Percentiles rank a stretch among this genome's conserved stretches.
Evolutionary conservation across 305 asterid species (phyloP).

Genomic region (Salvia sclarea): DNA sequence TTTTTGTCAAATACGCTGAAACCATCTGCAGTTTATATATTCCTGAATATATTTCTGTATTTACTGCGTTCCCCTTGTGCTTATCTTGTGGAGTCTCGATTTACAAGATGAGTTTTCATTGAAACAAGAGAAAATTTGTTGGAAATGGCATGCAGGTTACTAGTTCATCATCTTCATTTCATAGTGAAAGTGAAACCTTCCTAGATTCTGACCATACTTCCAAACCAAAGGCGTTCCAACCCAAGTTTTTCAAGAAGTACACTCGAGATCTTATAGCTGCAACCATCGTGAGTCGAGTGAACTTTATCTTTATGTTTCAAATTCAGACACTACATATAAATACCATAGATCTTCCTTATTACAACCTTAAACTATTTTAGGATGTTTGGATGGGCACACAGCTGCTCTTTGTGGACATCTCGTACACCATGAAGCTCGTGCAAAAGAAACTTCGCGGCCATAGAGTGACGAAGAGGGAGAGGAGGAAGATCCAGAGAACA

Average conservation of each 20-base stretch:
- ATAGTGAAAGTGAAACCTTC: conserved; percentile 25
- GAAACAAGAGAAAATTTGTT: background rate
- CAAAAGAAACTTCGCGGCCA: conserved; percentile 51
- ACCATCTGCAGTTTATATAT: background rate
- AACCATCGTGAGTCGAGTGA: conserved; percentile 48
- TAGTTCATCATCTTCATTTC: conserved; percentile 37
- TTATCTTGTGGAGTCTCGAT: background rate
- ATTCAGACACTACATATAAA: background rate
- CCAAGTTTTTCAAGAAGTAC: conserved; percentile 45
- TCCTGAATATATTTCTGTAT: background rate
- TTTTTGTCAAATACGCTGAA: background rate
- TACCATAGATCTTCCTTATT: conserved; percentile 6
- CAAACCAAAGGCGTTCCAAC: conserved; percentile 36
- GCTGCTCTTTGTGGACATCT: conserved; percentile 56
- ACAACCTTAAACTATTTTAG: conserved; percentile 32
- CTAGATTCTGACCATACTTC: conserved; percentile 25
- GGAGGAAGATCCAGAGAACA: conserved; percentile 56
- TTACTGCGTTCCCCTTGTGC: background rate
- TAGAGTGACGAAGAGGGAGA: conserved; percentile 56
- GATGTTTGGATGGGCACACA: conserved; percentile 73
- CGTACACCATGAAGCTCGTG: conserved; percentile 42
- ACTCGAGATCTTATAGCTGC: conserved; percentile 48
- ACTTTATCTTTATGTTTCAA: background rate
- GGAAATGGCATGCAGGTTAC: conserved; percentile 40
- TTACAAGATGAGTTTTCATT: background rate